Evolutionary conservation across 495 filamentous ascomycete genomes (phyloP).

Genomic region (Penicillium goetzii): DNA sequence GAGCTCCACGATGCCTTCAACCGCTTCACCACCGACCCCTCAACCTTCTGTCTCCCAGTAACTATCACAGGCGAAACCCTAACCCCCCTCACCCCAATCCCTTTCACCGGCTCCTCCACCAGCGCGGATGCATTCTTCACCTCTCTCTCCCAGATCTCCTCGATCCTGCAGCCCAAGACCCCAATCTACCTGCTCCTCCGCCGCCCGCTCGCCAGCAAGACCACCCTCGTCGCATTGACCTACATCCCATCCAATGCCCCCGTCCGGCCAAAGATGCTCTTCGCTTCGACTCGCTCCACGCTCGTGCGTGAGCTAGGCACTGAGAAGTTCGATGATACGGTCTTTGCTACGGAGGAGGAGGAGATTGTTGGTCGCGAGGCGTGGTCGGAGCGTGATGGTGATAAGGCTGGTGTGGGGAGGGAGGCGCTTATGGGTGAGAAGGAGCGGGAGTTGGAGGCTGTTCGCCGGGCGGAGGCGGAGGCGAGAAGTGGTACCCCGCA

Average conservation of each 20-base stretch:
- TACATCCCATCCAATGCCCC: constrained; percentile 90
- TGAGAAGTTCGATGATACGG: constrained; percentile 82
- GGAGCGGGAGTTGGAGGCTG: constrained; percentile 75
- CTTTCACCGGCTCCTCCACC: constrained; percentile 50
- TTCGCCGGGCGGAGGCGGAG: constrained; percentile 79
- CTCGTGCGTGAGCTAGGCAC: constrained; percentile 83
- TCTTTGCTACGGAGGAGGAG: constrained; percentile 76
- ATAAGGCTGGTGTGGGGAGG: constrained; percentile 42
- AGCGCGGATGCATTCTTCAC: constrained; percentile 60
- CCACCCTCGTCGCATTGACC: constrained; percentile 73
- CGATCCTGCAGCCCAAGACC: constrained; percentile 70
- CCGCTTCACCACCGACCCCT: constrained; percentile 63
- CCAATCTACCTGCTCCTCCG: constrained; percentile 87
- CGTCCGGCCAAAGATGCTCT: constrained; percentile 94
- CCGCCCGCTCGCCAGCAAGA: constrained; percentile 53
- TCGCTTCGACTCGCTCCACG: constrained; percentile 84
- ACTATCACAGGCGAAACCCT: constrained; percentile 79
- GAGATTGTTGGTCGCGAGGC: constrained; percentile 65
- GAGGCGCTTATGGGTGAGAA: constrained; percentile 85
- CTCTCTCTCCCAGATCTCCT: constrained; percentile 63
- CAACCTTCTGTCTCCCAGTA: constrained; percentile 77
- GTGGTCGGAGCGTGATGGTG: constrained; percentile 76
- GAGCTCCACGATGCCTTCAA: constrained; percentile 86
- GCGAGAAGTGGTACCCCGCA: constrained; percentile 70
- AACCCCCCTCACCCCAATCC: constrained; percentile 62